Evolutionary conservation across 1,284 basidiomycete genomes (phyloP), one percentile per base, ranked within the genome.

Genomic region (Golubevia sp.): DNA sequence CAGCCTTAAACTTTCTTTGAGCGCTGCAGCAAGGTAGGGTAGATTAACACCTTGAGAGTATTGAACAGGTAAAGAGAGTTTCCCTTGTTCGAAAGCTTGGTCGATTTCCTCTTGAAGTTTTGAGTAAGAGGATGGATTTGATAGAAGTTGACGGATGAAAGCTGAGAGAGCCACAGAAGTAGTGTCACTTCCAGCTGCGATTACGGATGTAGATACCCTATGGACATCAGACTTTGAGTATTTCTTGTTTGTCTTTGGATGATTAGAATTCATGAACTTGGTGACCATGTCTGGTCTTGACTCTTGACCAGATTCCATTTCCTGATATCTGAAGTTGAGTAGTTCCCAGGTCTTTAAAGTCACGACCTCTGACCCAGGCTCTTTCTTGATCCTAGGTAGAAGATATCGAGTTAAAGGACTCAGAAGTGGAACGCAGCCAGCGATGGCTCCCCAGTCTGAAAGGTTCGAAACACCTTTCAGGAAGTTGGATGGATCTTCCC

Each of bases 1-100:
- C 1, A 83, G 73, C 11, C 81, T 73, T 2, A 83, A 62, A 0
- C 71, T 67, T 59, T 83, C 81, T 63, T 83, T 83, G 61, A 83
- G 66, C 58, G 78, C 83, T 3, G 77, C 81, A 63, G 77, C 70
- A 2, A 79, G 58, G 24, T 75, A 78, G 23, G 67, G 63, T 3
- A 81, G 58, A 49, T 70, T 68, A 1, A 70, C 63, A 1, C 68
- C 77, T 27, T 72, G 66, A 24, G 65, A 67, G 56, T 79, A 79
- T 61, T 67, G 67, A 54, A 64, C 64, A 2, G 78, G 73, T 24
- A 68, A 56, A 13, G 61, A 53, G 7, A 77, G 63, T 18, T 59
- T 57, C 8, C 73, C 77, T 24, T 66, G 58, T 13, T 72, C 68
- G 23, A 71, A 58, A 49, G 78, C 78, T 20, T 64, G 62, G 48